A percentile compares a stretch with the other conserved stretches of the same genome.
Conservation (phyloP, 2,329 filamentous ascomycete species). For the Leptographium wingfieldii region DNA sequence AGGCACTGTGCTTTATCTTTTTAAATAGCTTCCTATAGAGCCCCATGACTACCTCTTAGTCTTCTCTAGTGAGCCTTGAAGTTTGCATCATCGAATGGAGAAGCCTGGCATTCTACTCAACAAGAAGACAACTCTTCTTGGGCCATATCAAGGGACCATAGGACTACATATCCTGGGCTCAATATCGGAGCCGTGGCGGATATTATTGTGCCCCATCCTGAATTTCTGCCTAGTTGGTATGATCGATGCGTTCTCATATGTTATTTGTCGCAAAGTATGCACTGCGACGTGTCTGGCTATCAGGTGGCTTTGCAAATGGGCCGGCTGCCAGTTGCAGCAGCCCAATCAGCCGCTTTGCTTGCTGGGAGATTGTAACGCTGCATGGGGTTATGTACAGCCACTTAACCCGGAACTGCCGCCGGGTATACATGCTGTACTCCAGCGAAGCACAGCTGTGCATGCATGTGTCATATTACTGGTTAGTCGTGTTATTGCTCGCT, state of each 20-base stretch:
- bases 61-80: not conserved
- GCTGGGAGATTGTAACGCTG: not conserved
- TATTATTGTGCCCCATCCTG: not conserved
- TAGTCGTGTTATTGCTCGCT: not conserved
- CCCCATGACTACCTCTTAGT: not conserved
- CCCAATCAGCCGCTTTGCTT: not conserved
- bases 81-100: not conserved
- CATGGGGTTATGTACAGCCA: not conserved
- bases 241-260: not conserved
- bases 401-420: not conserved
- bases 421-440: too few relatives aligned
- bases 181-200: not conserved
- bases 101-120: not conserved
- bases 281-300: not conserved
- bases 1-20: not conserved
- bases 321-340: not conserved
- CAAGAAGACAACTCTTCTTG: not conserved
- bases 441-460: too few relatives aligned
- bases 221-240: not conserved
- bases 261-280: not conserved
- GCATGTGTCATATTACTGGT: not conserved
- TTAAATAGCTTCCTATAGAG: not conserved
- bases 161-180: not conserved
- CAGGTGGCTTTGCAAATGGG: not conserved
- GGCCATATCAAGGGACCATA: not conserved